Evolutionary conservation across 2,329 filamentous ascomycete genomes (phyloP), one percentile per base, ranked within the genome.

Genomic region (Gnomoniopsis smithogilvyi): DNA sequence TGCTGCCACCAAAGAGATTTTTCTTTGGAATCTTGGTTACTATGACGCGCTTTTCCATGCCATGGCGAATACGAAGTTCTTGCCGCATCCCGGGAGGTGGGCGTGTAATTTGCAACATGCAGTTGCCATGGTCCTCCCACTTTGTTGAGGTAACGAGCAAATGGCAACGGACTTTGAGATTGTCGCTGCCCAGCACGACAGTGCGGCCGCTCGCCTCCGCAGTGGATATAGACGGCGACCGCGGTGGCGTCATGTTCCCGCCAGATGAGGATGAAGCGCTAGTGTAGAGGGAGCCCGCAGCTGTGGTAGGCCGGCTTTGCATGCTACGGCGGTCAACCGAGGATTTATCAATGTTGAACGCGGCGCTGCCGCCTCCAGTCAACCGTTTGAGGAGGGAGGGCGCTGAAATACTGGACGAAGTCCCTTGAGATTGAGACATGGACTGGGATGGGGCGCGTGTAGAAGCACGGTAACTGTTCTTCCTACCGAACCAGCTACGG

Each of bases 81-180:
- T 83, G 84, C 46, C 77, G 77, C 71, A 81, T 83, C 7, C 83
- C 84, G 38, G 75, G 83, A 54, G 80, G 88, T n/a, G 91, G 90
- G 19, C 86, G 84, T 70, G 92, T 86, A 67, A 99, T 92, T 17
- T 90, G 91, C 61, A 99, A 77, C 41, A 86, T 81, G 61, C 92
- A 96, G 66, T 91, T 87, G 64, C 95, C 94, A 77, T 93, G 87
- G 70, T 98, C 93, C 62, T 92, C 87, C 95, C 95, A 99, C 70
- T 94, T 94, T 52, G 86, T 86, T 14, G 85, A 79, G 1, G 84
- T 79, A 61, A 92, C 88, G 52, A 94, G 87, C 51, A 91, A 80
- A 71, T 98, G 96, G 14, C 98, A 83, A 38, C 92, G 83, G 66
- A 97, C 91, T 66, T 93, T 93, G 54, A 94, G 86, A 67, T 95